Base-by-base conservation (phyloP, 352 stramenopile genomes). In the Phytophthora sp. region DNA sequence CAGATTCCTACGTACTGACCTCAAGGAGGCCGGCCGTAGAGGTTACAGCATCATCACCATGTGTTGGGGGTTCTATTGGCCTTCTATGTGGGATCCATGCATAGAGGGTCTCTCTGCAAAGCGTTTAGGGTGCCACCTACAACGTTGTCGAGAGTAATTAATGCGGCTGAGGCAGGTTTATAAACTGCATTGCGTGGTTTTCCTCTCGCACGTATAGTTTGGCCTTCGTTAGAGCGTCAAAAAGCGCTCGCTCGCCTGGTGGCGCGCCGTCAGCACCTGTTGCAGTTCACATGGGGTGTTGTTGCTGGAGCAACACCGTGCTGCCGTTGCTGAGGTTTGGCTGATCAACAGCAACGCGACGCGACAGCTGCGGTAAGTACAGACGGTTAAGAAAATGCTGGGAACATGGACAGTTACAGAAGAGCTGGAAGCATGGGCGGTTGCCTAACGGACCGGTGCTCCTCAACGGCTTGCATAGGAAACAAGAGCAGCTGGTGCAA, bases 281-380 rank as follows among this genome's bases (percentile, higher is more conserved):
- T 67, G 5, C 43, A 44, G 18, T 53, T 45, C n/a, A 46, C 54
- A 5, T 68, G 49, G 49, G 50, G 59, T n/a, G 0, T 62, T 57
- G 27, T 12, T 56, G 0, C n/a, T n/a, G n/a, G n/a, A n/a, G n/a
- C n/a, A n/a, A n/a, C n/a, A n/a, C n/a, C n/a, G n/a, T n/a, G n/a
- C n/a, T n/a, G n/a, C n/a, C n/a, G n/a, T n/a, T n/a, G n/a, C n/a
- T n/a, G n/a, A n/a, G n/a, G n/a, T n/a, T n/a, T n/a, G n/a, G n/a
- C n/a, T n/a, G n/a, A n/a, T n/a, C n/a, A n/a, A n/a, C n/a, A n/a
- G n/a, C n/a, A n/a, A n/a, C n/a, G n/a, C n/a, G n/a, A n/a, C n/a
- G n/a, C n/a, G n/a, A n/a, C n/a, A n/a, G n/a, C n/a, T n/a, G n/a
- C n/a, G n/a, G n/a, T n/a, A n/a, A n/a, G n/a, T n/a, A n/a, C n/a